Percentiles rank a stretch among this genome's conserved stretches.
phyloP scores from a whole-genome alignment of 371 early-diverging fungal species.

The Quaeritorhiza haematococci region DNA sequence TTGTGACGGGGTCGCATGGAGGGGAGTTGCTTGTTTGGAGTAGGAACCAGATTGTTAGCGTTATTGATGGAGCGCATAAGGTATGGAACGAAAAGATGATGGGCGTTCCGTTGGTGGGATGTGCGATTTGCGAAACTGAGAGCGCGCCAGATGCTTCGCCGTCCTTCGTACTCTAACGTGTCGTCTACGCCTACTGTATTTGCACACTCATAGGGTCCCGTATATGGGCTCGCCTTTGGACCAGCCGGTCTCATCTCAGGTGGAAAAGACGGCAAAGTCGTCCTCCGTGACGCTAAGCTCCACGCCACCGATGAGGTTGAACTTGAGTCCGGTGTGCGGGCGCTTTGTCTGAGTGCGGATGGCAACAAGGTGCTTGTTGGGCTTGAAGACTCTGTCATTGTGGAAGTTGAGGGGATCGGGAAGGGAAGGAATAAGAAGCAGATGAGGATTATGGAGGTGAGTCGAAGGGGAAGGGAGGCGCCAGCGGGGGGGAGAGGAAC shows the following conservation, averaged over 20 bases:
- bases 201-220: constrained; percentile 12
- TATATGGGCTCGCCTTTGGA: constrained; percentile 7
- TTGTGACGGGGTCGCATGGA: constrained; percentile 17
- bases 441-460: neutral
- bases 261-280: constrained; percentile 16
- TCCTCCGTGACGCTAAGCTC: constrained; percentile 11
- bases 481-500: too few species aligned
- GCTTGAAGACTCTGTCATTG: constrained; percentile 20
- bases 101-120: too few species aligned
- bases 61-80: constrained; percentile 12
- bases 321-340: constrained; percentile 12
- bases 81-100: too few species aligned
- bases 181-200: too few species aligned
- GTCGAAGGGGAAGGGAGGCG: too few species aligned
- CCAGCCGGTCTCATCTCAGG: constrained; percentile 13
- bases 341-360: constrained; percentile 5
- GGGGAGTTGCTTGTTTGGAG: constrained; percentile 22
- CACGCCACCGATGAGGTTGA: constrained; percentile 5
- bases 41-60: constrained; percentile 8
- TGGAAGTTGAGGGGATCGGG: constrained; percentile 13
- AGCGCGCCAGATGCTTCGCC: too few species aligned
- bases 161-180: neutral
- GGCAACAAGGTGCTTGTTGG: constrained; percentile 16
- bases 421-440: neutral
- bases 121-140: too few species aligned